Evolutionary conservation across 192 early-diverging fungal species (phyloP), one percentile per base, ranked within the genome.

Genomic region (Umbelopsis vinacea): DNA sequence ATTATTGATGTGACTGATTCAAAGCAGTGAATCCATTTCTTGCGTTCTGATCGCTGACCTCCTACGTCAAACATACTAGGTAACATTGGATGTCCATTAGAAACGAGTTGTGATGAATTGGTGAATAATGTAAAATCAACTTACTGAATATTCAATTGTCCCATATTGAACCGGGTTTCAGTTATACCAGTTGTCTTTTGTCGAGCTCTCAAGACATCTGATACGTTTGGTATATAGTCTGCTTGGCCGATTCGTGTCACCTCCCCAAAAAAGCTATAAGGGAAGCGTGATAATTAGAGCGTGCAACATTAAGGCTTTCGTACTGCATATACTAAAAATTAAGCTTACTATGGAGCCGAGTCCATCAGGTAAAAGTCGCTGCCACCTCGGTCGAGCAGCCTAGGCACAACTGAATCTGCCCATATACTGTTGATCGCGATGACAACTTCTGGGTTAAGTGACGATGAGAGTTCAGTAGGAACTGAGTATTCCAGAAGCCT

Each of bases 121-220:
- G 37, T 50, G 9, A 23, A n/a, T 66, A 21, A 35, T 26, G 46
- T 69, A 7, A 35, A 40, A 69, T 22, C 53, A 73, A 89, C 89
- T 82, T 89, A 84, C 92, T 92, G 92, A 84, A 97, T 86, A 79
- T 83, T 94, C n/a, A 95, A 85, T 67, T 92, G 90, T 46, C 93
- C 93, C 87, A 97, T 96, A 71, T 88, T 93, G 80, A 97, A 97
- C 60, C 91, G 89, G 23, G 93, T 96, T 83, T 98, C 97, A 15
- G 92, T 95, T 75, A 98, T 98, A 72, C 96, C 96, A 19, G 97
- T 98, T 3, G 97, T 97, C 83, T 97, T 98, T 46, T 94, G 93
- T 67, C 97, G 92, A n/a, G 97, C 93, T n/a, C 94, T 83, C 67
- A 98, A 86, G 22, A 98, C 94, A 79, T 98, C 97, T 72, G 94